Evolutionary conservation across 106 monocot genomes (phyloP).

Genomic region (Xerophyta viscosa): DNA sequence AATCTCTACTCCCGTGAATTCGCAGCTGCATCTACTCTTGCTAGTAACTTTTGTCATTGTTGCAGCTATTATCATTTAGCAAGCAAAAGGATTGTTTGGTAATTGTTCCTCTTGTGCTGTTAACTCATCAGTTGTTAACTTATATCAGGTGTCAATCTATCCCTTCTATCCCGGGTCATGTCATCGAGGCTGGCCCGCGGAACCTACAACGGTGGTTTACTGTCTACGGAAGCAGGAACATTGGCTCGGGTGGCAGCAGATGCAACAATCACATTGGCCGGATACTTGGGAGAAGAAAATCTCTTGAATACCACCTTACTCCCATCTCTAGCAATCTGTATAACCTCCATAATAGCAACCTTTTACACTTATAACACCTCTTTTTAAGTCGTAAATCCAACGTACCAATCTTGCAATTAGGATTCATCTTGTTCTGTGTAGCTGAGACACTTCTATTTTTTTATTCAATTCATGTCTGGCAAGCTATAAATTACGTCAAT

Average conservation of each 20-base stretch:
- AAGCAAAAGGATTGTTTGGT: too few species aligned
- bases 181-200: conserved; percentile 41
- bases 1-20: too few species aligned
- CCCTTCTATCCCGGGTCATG: conserved; percentile 43
- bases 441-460: too few species aligned
- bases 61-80: too few species aligned
- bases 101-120: too few species aligned
- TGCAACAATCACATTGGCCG: conserved; percentile 42
- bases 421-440: too few species aligned
- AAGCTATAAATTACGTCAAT: too few species aligned
- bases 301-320: conserved; percentile 32
- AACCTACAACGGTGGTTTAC: conserved; percentile 45
- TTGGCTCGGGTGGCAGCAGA: conserved; percentile 42
- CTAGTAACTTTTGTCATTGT: too few species aligned
- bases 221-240: conserved; percentile 47
- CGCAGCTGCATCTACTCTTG: too few species aligned
- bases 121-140: too few species aligned
- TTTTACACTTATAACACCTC: conserved; percentile 28
- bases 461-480: too few species aligned
- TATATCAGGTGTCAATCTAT: conserved; percentile 38
- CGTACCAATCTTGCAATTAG: too few species aligned
- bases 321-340: conserved; percentile 30
- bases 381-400: conserved; percentile 3
- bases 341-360: conserved; percentile 23
- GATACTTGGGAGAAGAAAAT: conserved; percentile 22